Evolutionary conservation across 1,284 basidiomycete species (phyloP).

Genomic region (Cerioporus squamosus): DNA sequence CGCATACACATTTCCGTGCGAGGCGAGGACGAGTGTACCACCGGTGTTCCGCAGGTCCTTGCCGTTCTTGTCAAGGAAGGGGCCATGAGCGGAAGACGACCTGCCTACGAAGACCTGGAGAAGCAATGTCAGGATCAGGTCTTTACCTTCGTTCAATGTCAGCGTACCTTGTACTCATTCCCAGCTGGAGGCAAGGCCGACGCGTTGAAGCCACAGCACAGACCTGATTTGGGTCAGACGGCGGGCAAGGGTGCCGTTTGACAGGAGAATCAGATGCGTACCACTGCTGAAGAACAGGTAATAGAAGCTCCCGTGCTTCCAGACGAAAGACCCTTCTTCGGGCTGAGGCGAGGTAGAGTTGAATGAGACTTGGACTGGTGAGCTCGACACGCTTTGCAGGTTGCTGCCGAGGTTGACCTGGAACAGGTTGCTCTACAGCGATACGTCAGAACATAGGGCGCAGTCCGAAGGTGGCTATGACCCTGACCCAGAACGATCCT

Average conservation of each 20-base stretch:
- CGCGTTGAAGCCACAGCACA: slow-evolving; percentile 21
- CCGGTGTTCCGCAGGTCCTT: slow-evolving; percentile 29
- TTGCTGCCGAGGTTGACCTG: slow-evolving; percentile 19
- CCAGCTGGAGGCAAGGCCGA: slow-evolving; percentile 32
- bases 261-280: background rate
- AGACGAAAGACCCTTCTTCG: slow-evolving; percentile 25
- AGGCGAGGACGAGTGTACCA: slow-evolving; percentile 38
- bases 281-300: slow-evolving; percentile 30
- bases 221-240: background rate
- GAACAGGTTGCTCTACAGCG: slow-evolving; percentile 16
- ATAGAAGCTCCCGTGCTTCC: slow-evolving; percentile 25
- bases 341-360: slow-evolving; percentile 23
- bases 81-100: slow-evolving; percentile 33
- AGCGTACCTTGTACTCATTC: slow-evolving; percentile 25
- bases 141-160: background rate
- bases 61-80: slow-evolving; percentile 34
- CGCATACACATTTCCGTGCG: slow-evolving; percentile 36
- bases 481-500: slow-evolving; percentile 25
- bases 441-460: background rate
- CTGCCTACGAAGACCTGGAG: slow-evolving; percentile 34
- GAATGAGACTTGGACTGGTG: slow-evolving; percentile 21
- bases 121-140: background rate
- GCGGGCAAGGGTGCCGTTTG: no score
- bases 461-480: no score
- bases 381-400: slow-evolving; percentile 13